phyloP scores from a whole-genome alignment of 805 yeast genomes.

The Lachancea sp. region DNA sequence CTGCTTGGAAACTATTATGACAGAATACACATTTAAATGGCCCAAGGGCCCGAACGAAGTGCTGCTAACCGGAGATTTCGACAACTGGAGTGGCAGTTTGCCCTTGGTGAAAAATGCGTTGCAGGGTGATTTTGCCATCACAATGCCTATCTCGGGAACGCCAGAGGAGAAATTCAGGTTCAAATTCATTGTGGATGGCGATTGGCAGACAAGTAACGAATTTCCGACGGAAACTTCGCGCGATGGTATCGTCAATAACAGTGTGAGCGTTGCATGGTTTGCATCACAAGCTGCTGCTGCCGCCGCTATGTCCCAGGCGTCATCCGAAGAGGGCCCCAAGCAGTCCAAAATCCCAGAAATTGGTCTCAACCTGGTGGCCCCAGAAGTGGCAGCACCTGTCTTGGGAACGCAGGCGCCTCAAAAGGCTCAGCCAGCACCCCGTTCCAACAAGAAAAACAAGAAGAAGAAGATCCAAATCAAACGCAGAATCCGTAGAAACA shows the following conservation, averaged over 20 bases:
- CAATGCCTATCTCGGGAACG: conserved; percentile 44
- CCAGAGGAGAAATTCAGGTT: conserved; percentile 36
- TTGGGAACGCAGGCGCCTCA: conserved; percentile 9
- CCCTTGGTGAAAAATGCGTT: conserved; percentile 50
- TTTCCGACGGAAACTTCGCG: conserved; percentile 42
- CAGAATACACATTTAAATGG: conserved; percentile 33
- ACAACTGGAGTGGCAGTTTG: conserved; percentile 56
- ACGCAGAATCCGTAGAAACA: conserved; percentile 36
- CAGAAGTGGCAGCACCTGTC: conserved; percentile 11
- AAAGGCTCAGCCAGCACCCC: conserved; percentile 9
- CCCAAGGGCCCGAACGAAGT: conserved; percentile 52
- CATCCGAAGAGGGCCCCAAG: no score
- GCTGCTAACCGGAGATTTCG: conserved; percentile 64
- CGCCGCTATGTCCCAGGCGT: no score
- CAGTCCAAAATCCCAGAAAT: conserved; percentile 15
- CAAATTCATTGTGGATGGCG: conserved; percentile 65
- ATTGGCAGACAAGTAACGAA: conserved; percentile 44
- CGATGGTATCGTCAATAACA: conserved; percentile 36
- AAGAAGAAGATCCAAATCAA: conserved; percentile 33
- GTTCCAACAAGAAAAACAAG: conserved; percentile 13
- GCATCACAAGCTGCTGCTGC: no score
- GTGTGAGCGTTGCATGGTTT: conserved; percentile 23
- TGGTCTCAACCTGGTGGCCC: conserved; percentile 11
- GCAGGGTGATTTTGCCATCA: conserved; percentile 54
- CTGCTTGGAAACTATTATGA: no score